Base-by-base conservation (phyloP, 352 stramenopile species). In the Phytopythium litorale region DNA sequence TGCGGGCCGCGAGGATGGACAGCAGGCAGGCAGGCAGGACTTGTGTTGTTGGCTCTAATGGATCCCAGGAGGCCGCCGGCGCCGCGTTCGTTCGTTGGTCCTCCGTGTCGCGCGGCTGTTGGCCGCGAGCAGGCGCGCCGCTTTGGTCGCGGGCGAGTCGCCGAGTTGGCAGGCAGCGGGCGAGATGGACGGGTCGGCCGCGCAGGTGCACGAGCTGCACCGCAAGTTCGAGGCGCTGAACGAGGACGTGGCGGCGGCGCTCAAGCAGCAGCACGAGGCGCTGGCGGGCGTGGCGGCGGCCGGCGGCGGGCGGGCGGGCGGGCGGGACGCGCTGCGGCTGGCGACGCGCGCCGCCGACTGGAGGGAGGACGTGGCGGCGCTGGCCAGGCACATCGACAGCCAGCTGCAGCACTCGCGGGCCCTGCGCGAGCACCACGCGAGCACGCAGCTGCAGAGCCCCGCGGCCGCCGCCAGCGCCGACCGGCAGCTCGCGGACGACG, bases 201-300 rank as follows among this genome's bases (percentile, higher is more conserved):
- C 64, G 18, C 81, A 89, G 65, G 78, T 77, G 55, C 74, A 79
- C 30, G 79, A 88, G 60, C 73, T 92, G 37, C 73, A 89, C 72
- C 81, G 80, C 50, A 91, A 91, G 62, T 89, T 92, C 42, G 67
- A 90, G 46, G 75, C 73, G 11, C 58, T 91, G 28, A 92, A 91
- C 46, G 84, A 92, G 32, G 81, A 91, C 62, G 78, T 91, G 45
- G 65, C 64, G 5, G 70, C 71, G 16, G 78, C 79, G 1, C 75
- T 92, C 7, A 70, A 63, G 4, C 72, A 72, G 7, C 81, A 91
- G 48, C 75, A 88, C 33, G 76, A 88, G 63, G 73, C 69, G 2
- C 71, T 84, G 28, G 64, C 56, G 16, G 64, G 11, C 19, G 50
- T 30, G 23, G 70, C 45, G 45, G 45, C n/a, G n/a, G 46, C 46